Conservation (phyloP, 2,329 filamentous ascomycete genomes). For the Colletotrichum sp. region DNA sequence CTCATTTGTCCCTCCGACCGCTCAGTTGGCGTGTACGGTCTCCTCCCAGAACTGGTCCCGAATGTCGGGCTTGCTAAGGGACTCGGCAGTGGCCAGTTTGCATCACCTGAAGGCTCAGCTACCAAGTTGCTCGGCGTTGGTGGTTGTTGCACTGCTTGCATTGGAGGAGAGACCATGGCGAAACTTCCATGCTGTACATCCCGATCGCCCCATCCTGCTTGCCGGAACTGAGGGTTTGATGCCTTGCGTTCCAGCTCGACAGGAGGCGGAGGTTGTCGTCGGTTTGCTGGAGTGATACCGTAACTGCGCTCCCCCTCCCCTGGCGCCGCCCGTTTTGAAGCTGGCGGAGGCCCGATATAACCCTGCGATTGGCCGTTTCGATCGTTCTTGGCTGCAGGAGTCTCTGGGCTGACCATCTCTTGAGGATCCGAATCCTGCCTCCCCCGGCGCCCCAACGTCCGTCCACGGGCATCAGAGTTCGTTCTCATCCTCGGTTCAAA, state of each 20-base stretch:
- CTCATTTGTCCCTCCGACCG: constrained; percentile 2
- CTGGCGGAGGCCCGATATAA: constrained; percentile 9
- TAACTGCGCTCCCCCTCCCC: constrained; percentile 19
- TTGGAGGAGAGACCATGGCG: constrained; percentile 7
- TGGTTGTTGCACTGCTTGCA: constrained; percentile 1
- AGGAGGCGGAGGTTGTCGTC: constrained; percentile 15
- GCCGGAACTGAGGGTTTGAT: constrained; percentile 2
- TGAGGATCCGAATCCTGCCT: not conserved
- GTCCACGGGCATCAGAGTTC: not conserved
- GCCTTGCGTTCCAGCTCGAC: constrained; percentile 14
- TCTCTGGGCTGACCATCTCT: not conserved
- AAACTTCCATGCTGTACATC: constrained; percentile 10
- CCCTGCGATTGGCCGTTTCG: not conserved
- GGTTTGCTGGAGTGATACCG: constrained; percentile 19
- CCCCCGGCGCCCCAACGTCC: not conserved
- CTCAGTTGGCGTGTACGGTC: constrained; percentile 12
- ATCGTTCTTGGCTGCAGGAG: not conserved
- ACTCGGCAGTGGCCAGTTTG: constrained; percentile 18
- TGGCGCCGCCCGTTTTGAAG: not conserved
- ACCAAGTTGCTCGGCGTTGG: not conserved
- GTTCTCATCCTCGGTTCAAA: not conserved
- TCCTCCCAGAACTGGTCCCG: not conserved
- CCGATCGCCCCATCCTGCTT: not conserved
- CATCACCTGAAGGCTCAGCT: not conserved
- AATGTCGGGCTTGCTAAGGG: constrained; percentile 19